Percentiles rank a stretch among this genome's conserved stretches.
Conservation (phyloP, 1,284 basidiomycete genomes). For the Cryptococcus sp. region DNA sequence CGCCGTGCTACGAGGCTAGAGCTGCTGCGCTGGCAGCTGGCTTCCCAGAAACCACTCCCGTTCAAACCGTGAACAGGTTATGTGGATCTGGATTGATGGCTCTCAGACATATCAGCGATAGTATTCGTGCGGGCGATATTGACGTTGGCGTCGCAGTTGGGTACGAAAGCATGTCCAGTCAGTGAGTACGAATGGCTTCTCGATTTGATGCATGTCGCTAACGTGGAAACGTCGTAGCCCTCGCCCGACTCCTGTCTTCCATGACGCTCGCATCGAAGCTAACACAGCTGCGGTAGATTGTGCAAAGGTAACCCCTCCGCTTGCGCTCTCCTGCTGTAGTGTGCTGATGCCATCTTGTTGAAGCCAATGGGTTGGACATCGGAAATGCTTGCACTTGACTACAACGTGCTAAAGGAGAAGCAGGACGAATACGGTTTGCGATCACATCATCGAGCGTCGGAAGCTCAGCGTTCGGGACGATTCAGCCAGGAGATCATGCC, state of each 20-base stretch:
- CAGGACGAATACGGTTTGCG: slow-evolving; percentile 1
- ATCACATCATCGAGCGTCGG: not conserved
- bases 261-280: not conserved
- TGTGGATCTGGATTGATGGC: not conserved
- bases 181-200: not conserved
- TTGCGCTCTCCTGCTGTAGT: not conserved
- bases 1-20: not conserved
- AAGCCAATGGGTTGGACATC: not conserved
- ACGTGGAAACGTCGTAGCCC: not conserved
- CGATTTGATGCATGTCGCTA: not conserved
- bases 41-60: not conserved
- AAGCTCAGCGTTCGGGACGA: not conserved
- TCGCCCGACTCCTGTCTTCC: not conserved
- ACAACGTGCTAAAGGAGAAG: not conserved
- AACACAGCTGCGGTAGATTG: not conserved
- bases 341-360: not conserved
- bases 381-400: slow-evolving; percentile 1
- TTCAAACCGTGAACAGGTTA: not conserved
- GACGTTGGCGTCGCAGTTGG: not conserved
- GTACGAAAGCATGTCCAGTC: slow-evolving; percentile 1
- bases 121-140: not conserved
- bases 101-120: not conserved
- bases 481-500: not conserved
- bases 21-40: not conserved
- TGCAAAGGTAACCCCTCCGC: not conserved